These are phyloP conservation scores for Gilbertella persicaria DNA, from an alignment of 371 early-diverging fungal species.

Conservation along the genomic window DNA sequence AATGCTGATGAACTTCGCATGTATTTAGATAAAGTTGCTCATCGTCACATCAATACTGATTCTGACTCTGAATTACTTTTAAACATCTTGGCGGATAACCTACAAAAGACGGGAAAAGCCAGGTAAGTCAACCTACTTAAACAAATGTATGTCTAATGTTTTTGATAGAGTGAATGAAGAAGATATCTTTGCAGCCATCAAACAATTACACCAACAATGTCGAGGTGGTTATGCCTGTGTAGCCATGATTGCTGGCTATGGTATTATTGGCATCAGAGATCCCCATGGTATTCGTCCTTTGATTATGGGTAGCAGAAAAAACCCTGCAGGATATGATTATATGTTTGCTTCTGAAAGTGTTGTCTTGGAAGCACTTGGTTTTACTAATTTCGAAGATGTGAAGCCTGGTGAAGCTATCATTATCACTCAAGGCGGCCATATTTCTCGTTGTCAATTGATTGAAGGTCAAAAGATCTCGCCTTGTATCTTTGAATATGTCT, in stretches of 20 bases:
- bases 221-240: conserved; percentile 93
- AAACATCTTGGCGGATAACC: conserved; percentile 92
- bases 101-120: conserved; percentile 93
- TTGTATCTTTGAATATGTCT: conserved; percentile 98
- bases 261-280: conserved; percentile 91
- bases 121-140: conserved; percentile 54
- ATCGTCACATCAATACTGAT: conserved; percentile 98
- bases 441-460: conserved; percentile 69
- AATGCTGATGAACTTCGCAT: conserved; percentile 86
- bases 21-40: conserved; percentile 90
- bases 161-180: conserved; percentile 88
- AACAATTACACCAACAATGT: conserved; percentile 78
- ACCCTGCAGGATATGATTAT: conserved; percentile 71
- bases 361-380: conserved; percentile 87
- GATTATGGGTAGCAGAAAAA: conserved; percentile 81
- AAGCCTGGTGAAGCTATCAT: conserved; percentile 93
- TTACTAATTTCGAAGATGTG: conserved; percentile 85
- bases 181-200: conserved; percentile 92
- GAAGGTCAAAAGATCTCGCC: conserved; percentile 70
- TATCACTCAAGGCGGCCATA: conserved; percentile 71
- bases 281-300: conserved; percentile 96
- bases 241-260: conserved; percentile 94
- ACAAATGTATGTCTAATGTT: conserved; percentile 15
- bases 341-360: conserved; percentile 98
- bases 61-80: conserved; percentile 96